Evolutionary conservation across 768 basidiomycete species (phyloP), one percentile per base, ranked within the genome.

Genomic region (Amanita exitialis): DNA sequence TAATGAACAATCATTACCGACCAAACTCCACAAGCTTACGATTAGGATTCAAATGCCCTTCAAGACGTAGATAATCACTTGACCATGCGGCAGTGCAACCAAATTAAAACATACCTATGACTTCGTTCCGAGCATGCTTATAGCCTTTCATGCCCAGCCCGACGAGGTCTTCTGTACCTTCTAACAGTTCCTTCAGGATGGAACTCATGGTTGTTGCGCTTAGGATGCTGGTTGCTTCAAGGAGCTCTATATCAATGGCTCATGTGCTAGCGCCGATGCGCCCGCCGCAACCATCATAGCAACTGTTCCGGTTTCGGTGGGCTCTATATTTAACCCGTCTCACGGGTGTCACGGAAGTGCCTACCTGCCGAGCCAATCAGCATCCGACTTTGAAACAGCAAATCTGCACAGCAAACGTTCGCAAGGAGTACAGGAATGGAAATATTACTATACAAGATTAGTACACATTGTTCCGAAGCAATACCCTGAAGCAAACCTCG

Each of bases 31-130:
- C 16, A 38, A 5, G n/a, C 71, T 16, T 57, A 75, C 76, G 70
- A 59, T 78, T 76, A 1, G 76, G 75, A 49, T 74, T 70, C 56
- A 64, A 61, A 10, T 65, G 54, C 20, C 76, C 76, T 38, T 23
- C 16, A 27, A 23, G 36, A 38, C 10, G 37, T 16, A 38, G 4
- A 10, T 12, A 10, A 12, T 30, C 27, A 44, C 6, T 9, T 27
- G 5, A 25, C 5, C 2, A 6, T 6, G 13, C 6, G 7, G 42
- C 3, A 15, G 41, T 3, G 25, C 28, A n/a, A 32, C 54, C 43
- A 13, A 35, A 25, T 36, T 27, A 27, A 10, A 54, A 46, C 27
- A 13, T 38, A 70, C 69, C 69, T 28, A 70, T 69, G 30, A 69
- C 64, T 57, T 75, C 71, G 49, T 60, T 62, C 9, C 43, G 43